Conservation (phyloP, 352 stramenopile genomes). For the Elongisporangium undulatum region DNA sequence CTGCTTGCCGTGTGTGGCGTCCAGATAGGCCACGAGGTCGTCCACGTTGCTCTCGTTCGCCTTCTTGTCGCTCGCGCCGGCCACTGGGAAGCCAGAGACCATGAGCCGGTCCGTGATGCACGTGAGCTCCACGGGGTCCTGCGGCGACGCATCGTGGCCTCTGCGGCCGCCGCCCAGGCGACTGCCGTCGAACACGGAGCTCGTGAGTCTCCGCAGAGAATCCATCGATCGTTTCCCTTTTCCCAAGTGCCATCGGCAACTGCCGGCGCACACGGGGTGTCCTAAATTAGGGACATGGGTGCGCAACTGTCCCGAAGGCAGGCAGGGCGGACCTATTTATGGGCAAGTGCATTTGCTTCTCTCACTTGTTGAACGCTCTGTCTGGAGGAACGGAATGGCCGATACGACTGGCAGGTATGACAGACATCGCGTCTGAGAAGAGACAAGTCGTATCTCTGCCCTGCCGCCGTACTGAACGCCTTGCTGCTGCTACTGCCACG, state of each 20-base stretch:
- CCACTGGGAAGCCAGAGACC: constrained; percentile 49
- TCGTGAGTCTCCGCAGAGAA: constrained; percentile 68
- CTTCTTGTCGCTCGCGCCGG: constrained; percentile 63
- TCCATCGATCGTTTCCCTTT: constrained; percentile 35
- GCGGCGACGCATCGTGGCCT: constrained; percentile 20
- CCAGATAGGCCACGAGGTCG: constrained; percentile 60
- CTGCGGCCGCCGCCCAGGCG: constrained; percentile 30
- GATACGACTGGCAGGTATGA: background rate
- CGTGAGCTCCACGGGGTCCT: constrained; percentile 45
- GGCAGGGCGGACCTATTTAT: background rate
- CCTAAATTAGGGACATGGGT: background rate
- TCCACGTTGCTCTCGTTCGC: constrained; percentile 64
- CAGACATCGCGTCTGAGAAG: background rate
- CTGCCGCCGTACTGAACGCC: background rate
- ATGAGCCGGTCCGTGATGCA: constrained; percentile 69
- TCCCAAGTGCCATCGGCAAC: background rate
- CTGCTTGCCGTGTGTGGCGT: constrained; percentile 43
- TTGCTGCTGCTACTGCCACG: background rate
- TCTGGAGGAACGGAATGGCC: background rate
- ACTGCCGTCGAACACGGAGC: constrained; percentile 55
- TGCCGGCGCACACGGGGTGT: no score
- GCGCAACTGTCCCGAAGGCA: background rate
- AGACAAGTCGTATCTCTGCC: background rate
- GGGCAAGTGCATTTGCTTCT: no score
- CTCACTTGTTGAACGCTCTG: background rate